phyloP scores from a whole-genome alignment of 768 basidiomycete genomes.

The Cubamyces sp. region DNA sequence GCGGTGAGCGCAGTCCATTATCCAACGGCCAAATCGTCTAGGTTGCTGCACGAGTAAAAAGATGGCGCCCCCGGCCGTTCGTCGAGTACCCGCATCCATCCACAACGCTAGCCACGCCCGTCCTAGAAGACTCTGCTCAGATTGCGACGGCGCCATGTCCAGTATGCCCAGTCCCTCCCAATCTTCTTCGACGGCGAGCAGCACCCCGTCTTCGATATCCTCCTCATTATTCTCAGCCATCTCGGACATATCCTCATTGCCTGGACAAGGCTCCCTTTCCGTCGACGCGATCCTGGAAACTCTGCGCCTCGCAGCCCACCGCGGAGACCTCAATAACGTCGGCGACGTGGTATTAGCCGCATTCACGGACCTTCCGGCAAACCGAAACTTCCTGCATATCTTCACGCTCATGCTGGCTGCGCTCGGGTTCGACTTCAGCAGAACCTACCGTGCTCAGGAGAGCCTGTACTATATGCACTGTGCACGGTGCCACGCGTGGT shows the following conservation, averaged over 20 bases:
- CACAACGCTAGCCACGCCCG: too few species aligned
- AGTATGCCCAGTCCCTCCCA: too few species aligned
- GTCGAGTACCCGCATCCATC: too few species aligned
- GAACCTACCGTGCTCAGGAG: neutral
- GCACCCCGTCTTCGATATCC: neutral
- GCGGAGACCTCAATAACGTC: conserved; percentile 24
- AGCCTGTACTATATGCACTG: conserved; percentile 5
- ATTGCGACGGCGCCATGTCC: too few species aligned
- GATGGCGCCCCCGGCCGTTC: too few species aligned
- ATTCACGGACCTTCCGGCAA: neutral
- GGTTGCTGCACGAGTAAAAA: too few species aligned
- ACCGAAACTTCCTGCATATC: neutral
- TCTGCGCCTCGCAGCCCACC: conserved; percentile 20
- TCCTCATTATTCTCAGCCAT: neutral
- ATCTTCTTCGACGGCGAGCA: too few species aligned
- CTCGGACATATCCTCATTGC: neutral
- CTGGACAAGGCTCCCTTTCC: too few species aligned
- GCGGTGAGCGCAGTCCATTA: too few species aligned
- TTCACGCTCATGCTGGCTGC: neutral
- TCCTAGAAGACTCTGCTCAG: too few species aligned
- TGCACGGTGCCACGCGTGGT: conserved; percentile 15
- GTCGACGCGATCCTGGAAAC: conserved; percentile 2
- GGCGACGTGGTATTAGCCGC: conserved; percentile 17
- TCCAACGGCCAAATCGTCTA: too few species aligned
- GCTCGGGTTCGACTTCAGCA: conserved; percentile 16